Base-by-base conservation (phyloP, 257 asterid species). In the Petrea volubilis region DNA sequence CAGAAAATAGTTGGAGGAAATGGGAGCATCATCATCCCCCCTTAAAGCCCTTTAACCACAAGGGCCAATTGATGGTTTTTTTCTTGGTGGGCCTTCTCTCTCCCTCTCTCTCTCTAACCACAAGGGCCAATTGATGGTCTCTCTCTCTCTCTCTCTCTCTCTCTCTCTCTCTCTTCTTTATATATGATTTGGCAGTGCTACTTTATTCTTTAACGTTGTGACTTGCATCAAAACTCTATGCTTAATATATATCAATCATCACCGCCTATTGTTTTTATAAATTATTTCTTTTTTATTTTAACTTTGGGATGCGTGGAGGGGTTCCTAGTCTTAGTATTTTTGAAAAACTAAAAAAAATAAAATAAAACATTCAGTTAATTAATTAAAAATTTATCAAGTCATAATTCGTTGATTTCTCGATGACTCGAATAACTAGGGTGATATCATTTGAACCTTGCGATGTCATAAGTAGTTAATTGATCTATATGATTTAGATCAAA, bases 21-120 rank as follows among this genome's bases (percentile, higher is more conserved):
- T 74, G 74, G 63, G 64, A 68, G 53, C 78, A 82, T 76, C 82
- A 87, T 79, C 63, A 70, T 70, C 13, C 73, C 44, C 75, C 79
- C 70, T 38, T 43, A 60, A 73, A 56, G 58, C n/a, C 77, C 66
- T 72, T 75, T 71, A 75, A 62, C 74, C 56, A 80, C 61, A 70
- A 61, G 23, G 34, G 6, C 14, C 72, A 70, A 65, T 77, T 68
- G 65, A 83, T 77, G 74, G 13, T 74, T 43, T 62, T 47, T 56
- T 38, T 12, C 60, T 61, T 55, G 4, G 82, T 78, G 79, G 83
- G 50, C 81, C 85, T 47, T 15, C 34, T 41, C 29, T 21, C 1
- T 17, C 7, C 6, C 14, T 23, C 33, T 2, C 23, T 57, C n/a
- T 76, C 66, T 72, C 73, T 71, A 75, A 62, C 74, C 56, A 80